Evolutionary conservation across 1,139 yeast species (phyloP).

Genomic region (Kodamaea plutei): DNA sequence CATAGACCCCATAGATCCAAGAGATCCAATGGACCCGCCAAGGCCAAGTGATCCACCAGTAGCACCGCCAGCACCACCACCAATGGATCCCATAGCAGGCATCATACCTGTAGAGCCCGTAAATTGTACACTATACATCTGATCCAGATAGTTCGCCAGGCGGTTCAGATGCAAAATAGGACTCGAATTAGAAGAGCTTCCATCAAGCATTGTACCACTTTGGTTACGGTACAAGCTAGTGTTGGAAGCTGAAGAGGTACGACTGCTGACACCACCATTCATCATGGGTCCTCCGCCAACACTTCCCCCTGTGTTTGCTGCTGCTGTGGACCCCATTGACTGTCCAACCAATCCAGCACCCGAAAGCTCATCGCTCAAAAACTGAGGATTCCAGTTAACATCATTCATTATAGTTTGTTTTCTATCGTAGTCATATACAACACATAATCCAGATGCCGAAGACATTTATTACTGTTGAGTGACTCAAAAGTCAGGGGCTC

Average conservation of each 20-base stretch:
- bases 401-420: conserved; percentile 7
- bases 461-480: no score
- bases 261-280: not conserved
- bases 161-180: not conserved
- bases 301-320: not conserved
- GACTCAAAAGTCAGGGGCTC: no score
- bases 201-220: no score
- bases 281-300: not conserved
- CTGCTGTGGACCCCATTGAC: not conserved
- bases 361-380: conserved; percentile 6
- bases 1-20: no score
- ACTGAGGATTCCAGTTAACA: conserved; percentile 10
- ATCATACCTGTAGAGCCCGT: no score
- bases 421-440: conserved; percentile 2
- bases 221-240: no score
- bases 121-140: conserved; percentile 1
- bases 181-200: not conserved
- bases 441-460: conserved; percentile 2
- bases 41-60: conserved; percentile 1
- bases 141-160: not conserved
- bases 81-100: no score
- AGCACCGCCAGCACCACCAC: not conserved
- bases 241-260: not conserved
- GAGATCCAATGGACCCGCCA: no score
- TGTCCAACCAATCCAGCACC: conserved; percentile 1